These are phyloP conservation scores for Fusarium sp. DNA, from an alignment of 2,329 filamentous ascomycete genomes.

Conservation along the genomic window DNA sequence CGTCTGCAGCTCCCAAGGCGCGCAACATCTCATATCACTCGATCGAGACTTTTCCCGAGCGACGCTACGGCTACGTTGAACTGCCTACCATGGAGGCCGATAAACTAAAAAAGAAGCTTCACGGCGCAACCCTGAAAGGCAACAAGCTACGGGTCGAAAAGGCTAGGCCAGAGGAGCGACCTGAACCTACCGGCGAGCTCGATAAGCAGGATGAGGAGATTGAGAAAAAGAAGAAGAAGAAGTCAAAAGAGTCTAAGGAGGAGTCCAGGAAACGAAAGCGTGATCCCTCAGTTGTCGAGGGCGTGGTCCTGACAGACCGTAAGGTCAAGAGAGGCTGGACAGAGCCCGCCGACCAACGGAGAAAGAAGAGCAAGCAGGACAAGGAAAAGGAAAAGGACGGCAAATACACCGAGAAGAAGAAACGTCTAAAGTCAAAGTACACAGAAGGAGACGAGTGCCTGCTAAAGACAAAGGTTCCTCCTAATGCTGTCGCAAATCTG, in stretches of 20 bases:
- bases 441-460: constrained; percentile 84
- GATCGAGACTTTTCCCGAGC: constrained; percentile 89
- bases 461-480: constrained; percentile 82
- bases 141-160: constrained; percentile 87
- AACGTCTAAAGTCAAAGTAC: constrained; percentile 79
- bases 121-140: constrained; percentile 87
- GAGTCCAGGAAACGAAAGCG: constrained; percentile 64
- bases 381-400: constrained; percentile 61
- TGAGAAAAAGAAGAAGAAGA: constrained; percentile 53
- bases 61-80: constrained; percentile 90
- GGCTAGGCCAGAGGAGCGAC: constrained; percentile 71
- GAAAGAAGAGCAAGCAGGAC: constrained; percentile 63
- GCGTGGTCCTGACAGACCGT: constrained; percentile 79
- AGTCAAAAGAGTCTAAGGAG: constrained; percentile 55
- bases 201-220: constrained; percentile 50
- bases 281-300: constrained; percentile 67
- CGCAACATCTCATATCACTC: constrained; percentile 90
- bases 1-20: constrained; percentile 74
- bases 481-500: constrained; percentile 59
- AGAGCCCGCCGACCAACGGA: constrained; percentile 68
- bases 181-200: constrained; percentile 52
- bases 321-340: constrained; percentile 94
- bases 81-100: constrained; percentile 85
- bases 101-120: constrained; percentile 91
- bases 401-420: constrained; percentile 68